These are phyloP conservation scores for Fusarium keratoplasticum DNA, from an alignment of 2,329 filamentous ascomycete genomes.

Conservation along the genomic window DNA sequence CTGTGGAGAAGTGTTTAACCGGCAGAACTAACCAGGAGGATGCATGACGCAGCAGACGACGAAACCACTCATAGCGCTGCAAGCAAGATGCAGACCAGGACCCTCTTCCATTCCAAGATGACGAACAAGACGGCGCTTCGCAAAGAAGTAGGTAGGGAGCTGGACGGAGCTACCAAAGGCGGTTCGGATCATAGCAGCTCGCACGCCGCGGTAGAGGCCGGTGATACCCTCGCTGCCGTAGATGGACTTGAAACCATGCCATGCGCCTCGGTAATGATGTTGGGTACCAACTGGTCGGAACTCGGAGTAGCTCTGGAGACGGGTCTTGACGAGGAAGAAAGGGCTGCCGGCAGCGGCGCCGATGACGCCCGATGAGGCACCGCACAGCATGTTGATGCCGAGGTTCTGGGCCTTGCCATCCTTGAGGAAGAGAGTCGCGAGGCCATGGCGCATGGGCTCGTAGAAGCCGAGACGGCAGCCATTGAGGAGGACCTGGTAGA, in stretches of 20 bases:
- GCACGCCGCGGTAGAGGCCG: constrained; percentile 90
- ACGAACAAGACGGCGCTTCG: constrained; percentile 84
- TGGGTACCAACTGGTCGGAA: constrained; percentile 97
- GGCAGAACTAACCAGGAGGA: constrained; percentile 76
- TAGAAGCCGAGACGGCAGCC: constrained; percentile 98
- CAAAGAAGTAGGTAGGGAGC: constrained; percentile 97
- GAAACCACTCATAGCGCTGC: constrained; percentile 90
- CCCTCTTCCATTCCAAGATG: constrained; percentile 93
- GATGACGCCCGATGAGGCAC: constrained; percentile 88
- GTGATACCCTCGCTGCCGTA: constrained; percentile 79
- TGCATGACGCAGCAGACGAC: constrained; percentile 99
- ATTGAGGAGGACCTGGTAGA: constrained; percentile 97
- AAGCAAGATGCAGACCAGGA: constrained; percentile 86
- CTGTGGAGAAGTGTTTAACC: background rate
- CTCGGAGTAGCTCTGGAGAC: constrained; percentile 92
- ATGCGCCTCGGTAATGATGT: constrained; percentile 87
- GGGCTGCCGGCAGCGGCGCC: constrained; percentile 94
- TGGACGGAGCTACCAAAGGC: constrained; percentile 97
- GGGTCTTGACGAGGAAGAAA: constrained; percentile 98
- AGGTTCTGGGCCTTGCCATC: constrained; percentile 84
- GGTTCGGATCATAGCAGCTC: constrained; percentile 94
- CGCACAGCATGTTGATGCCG: constrained; percentile 92
- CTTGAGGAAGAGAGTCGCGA: constrained; percentile 77
- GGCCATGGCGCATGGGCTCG: constrained; percentile 84
- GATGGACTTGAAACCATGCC: constrained; percentile 86